Percentiles rank a stretch among this genome's conserved stretches.
Conservation (phyloP, 164 flowering plant genomes). For the Macadamia integrifolia region DNA sequence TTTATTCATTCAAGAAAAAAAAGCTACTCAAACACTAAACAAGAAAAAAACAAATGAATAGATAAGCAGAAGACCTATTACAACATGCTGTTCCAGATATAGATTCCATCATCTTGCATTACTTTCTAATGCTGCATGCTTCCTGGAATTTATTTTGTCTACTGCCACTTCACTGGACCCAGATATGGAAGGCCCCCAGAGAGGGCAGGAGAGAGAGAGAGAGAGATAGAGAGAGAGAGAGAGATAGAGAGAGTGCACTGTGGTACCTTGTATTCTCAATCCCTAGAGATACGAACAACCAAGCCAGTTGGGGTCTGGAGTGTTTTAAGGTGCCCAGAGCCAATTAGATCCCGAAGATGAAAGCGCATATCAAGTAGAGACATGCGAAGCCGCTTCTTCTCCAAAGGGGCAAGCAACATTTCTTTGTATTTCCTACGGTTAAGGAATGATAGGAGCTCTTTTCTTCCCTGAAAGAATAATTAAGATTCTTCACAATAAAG, state of each 20-base stretch:
- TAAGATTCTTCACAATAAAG: no score
- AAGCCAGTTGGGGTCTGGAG: constrained; percentile 65
- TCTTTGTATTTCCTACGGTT: constrained; percentile 80
- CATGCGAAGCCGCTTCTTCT: constrained; percentile 67
- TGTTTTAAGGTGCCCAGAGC: constrained; percentile 81
- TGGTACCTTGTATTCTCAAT: constrained; percentile 23
- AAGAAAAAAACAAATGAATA: not conserved
- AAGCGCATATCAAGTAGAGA: constrained; percentile 91
- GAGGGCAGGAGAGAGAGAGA: not conserved
- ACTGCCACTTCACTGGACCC: not conserved
- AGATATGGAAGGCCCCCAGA: not conserved
- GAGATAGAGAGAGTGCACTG: not conserved
- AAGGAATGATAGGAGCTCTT: constrained; percentile 71
- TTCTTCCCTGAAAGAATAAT: constrained; percentile 59
- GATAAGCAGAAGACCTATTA: not conserved
- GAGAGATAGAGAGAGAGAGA: not conserved
- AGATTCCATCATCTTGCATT: not conserved
- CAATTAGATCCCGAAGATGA: constrained; percentile 89
- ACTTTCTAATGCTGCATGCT: not conserved
- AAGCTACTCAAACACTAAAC: not conserved
- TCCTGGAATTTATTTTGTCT: not conserved
- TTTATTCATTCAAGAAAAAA: no score
- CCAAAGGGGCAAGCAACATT: constrained; percentile 77
- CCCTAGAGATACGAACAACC: constrained; percentile 62
- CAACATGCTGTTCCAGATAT: not conserved